Percentiles rank a stretch among this genome's conserved stretches.
Conservation (phyloP, 2,329 filamentous ascomycete genomes). For the Didymella sp. region DNA sequence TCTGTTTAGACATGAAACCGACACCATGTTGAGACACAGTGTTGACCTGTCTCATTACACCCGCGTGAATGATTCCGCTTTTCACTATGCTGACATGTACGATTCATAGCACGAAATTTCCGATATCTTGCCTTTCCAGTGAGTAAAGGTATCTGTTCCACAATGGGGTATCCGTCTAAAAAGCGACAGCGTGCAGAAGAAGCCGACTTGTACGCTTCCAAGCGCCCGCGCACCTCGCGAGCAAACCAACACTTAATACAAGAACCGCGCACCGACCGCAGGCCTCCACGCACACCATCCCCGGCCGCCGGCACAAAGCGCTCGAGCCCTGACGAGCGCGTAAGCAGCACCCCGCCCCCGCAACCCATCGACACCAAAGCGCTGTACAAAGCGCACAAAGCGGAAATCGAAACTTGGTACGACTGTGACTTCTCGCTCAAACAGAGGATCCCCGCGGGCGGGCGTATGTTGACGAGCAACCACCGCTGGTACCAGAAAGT, state of each 20-base stretch:
- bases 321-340: no score
- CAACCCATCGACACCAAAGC: not conserved
- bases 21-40: no score
- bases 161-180: not conserved
- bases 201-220: not conserved
- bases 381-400: not conserved
- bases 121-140: no score
- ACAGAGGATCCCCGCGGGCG: not conserved
- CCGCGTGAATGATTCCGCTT: no score
- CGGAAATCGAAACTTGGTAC: constrained; percentile 8
- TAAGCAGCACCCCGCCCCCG: accelerated
- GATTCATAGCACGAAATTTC: no score
- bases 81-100: no score
- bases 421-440: not conserved
- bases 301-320: not conserved
- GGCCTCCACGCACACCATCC: not conserved
- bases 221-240: not conserved
- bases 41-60: no score
- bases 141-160: no score
- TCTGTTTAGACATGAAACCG: no score
- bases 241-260: not conserved
- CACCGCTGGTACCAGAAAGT: constrained; percentile 2
- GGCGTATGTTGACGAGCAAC: not conserved
- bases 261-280: not conserved
- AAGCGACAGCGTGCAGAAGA: not conserved